Conservation (phyloP, 345 rosid species). For the Rhodomyrtus tomentosa region DNA sequence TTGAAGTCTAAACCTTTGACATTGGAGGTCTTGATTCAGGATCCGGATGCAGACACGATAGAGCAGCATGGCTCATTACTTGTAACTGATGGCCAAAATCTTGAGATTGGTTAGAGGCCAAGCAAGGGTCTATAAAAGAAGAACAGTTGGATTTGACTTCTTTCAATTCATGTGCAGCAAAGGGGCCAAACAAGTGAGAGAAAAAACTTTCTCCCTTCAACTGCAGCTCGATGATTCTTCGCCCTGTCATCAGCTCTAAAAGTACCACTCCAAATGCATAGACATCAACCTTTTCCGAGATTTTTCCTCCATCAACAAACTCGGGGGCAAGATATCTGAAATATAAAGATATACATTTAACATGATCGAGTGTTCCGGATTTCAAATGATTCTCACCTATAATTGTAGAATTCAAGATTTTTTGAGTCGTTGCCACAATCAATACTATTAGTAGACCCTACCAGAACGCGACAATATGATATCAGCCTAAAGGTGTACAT, state of each 20-base stretch:
- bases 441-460: background rate
- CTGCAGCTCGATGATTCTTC: constrained; percentile 31
- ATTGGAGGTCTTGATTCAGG: constrained; percentile 46
- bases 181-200: constrained; percentile 40
- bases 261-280: constrained; percentile 63
- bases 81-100: constrained; percentile 23
- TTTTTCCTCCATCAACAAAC: constrained; percentile 33
- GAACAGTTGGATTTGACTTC: constrained; percentile 10
- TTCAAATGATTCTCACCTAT: background rate
- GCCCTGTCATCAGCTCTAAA: constrained; percentile 52
- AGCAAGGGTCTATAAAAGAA: constrained; percentile 30
- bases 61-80: constrained; percentile 35
- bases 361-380: background rate
- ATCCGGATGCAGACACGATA: constrained; percentile 32
- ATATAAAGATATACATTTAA: constrained; percentile 1
- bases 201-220: constrained; percentile 18
- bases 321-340: constrained; percentile 62
- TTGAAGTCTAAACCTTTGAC: constrained; percentile 33
- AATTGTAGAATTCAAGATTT: background rate
- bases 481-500: background rate
- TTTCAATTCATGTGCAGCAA: constrained; percentile 18
- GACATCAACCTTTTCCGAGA: constrained; percentile 40
- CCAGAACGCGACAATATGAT: background rate
- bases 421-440: background rate
- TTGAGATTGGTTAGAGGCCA: constrained; percentile 13